Base-by-base conservation (phyloP, 2,329 filamentous ascomycete genomes). In the Ophiostoma angusticollis region DNA sequence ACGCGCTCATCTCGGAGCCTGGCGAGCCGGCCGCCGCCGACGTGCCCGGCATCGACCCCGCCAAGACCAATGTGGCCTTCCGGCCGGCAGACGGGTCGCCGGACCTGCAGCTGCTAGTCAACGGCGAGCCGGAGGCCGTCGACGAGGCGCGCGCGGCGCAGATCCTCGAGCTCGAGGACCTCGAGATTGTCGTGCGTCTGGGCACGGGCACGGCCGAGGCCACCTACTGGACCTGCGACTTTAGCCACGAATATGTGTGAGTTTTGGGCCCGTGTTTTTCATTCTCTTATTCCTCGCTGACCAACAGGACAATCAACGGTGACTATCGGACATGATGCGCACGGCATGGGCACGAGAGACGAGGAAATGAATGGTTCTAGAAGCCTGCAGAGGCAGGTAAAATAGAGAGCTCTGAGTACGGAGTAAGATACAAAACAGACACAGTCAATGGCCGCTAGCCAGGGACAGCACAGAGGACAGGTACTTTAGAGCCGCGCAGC, bases 161-260 rank as follows among this genome's bases (percentile, higher is more conserved):
- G 65, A 87, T 93, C 39, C 58, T 93, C 36, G 75, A 83, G 50
- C 71, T 74, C 47, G 82, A 86, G 54, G 80, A 91, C 53, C 58
- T 91, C 45, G 81, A 89, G 61, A 87, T 93, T 45, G 57, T 82
- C 27, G 80, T 93, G 5, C 69, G 68, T 42, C 56, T 93, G 39
- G 82, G 81, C 19, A 81, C 80, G 32, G 78, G 75, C 29, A 64
- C 70, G 24, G 68, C 78, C 54, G 72, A 80, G 56, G 78, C 80
- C 2, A 74, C 77, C 5, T 84, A 84, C 57, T 91, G 82, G 77
- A 91, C 84, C 28, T 91, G 84, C 54, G 84, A 93, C 57, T 84
- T 87, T 50, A 85, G 80, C 54, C 82, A 87, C 54, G 82, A 87
- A 66, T 93, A 76, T 54, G 74, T 74, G 56, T 54, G 46, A 57